Percentiles rank a stretch among this genome's conserved stretches.
These are phyloP conservation scores for Aspergillus glaucus DNA, from an alignment of 2,329 filamentous ascomycete genomes.

Conservation along the genomic window DNA sequence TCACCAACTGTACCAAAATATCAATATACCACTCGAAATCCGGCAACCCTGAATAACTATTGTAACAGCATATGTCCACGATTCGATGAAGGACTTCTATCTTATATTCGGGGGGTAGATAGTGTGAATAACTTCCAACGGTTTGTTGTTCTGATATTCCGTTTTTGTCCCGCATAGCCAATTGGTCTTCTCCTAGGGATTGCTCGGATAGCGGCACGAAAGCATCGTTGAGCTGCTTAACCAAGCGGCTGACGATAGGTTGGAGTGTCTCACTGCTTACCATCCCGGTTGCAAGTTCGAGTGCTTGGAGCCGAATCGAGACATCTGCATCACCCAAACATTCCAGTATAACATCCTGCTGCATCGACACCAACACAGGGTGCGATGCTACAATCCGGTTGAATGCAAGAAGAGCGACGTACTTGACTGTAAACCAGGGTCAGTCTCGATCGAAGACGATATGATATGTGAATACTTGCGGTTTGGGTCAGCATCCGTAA, in stretches of 20 bases:
- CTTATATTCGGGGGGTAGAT: slow-evolving; percentile 76
- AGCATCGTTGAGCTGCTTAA: slow-evolving; percentile 69
- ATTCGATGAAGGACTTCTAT: slow-evolving; percentile 76
- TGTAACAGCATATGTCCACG: slow-evolving; percentile 79
- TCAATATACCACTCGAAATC: slow-evolving; percentile 99
- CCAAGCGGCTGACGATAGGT: slow-evolving; percentile 75
- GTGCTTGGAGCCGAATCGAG: slow-evolving; percentile 84
- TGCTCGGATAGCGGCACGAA: slow-evolving; percentile 8
- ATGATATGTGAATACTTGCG: slow-evolving; percentile 48
- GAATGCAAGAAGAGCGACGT: slow-evolving; percentile 89
- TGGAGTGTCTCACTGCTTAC: slow-evolving; percentile 81
- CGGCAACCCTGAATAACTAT: slow-evolving; percentile 75
- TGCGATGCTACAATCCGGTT: slow-evolving; percentile 90
- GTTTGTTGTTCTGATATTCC: background rate
- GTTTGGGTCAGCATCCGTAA: slow-evolving; percentile 89
- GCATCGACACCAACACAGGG: slow-evolving; percentile 77
- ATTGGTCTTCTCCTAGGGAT: background rate
- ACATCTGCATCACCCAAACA: slow-evolving; percentile 96
- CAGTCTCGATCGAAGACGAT: background rate
- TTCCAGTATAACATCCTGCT: slow-evolving; percentile 93
- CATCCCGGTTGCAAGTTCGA: slow-evolving; percentile 91
- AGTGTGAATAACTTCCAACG: background rate
- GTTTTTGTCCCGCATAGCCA: background rate
- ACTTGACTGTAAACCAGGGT: slow-evolving; percentile 64
- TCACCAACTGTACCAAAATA: slow-evolving; percentile 76